Evolutionary conservation across 2,329 filamentous ascomycete species (phyloP), one percentile per base, ranked within the genome.

Genomic region (Cryphonectria radicalis): DNA sequence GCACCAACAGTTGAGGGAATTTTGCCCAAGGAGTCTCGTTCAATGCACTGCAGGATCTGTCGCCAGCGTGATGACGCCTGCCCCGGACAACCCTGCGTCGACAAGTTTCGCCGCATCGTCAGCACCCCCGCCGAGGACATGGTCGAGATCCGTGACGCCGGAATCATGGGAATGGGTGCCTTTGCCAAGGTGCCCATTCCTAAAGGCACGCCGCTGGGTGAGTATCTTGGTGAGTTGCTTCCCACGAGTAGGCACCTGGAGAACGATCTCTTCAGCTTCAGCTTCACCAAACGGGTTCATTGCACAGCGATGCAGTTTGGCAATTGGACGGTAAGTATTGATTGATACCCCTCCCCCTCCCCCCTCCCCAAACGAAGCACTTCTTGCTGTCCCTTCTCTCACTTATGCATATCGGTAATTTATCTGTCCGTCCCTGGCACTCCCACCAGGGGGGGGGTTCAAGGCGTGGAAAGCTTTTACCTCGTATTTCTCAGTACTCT

Each of bases 201-300:
- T 5, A 13, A 17, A 10, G 25, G 35, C n/a, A 22, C 13, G 10
- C 11, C 42, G 40, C 55, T 70, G 14, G 68, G 68, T 32, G 55
- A 70, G n/a, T 67, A 67, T 40, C 7, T 70, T 6, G 68, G 68
- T 35, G 63, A 70, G 17, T 53, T 70, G 17, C 6, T 50, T 22
- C 63, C 68, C 25, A 2, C 19, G 8, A n/a, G 32, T 6, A 3
- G 17, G 1, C 3, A 8, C 14, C 8, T 37, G 1, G 19, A 4
- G 13, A 2, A n/a, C 25, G 40, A 46, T 32, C 22, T 64, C 37
- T 64, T 32, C 10, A 10, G 7, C 32, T 64, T 64, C 25, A 22
- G 14, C 11, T 19, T 64, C 11, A 32, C n/a, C 14, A 4, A 22
- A 2, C 5, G 13, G n/a, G 37, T 40, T 43, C 35, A 63, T 1